phyloP scores from a whole-genome alignment of 306 rosid species.

The Sindora glabra region DNA sequence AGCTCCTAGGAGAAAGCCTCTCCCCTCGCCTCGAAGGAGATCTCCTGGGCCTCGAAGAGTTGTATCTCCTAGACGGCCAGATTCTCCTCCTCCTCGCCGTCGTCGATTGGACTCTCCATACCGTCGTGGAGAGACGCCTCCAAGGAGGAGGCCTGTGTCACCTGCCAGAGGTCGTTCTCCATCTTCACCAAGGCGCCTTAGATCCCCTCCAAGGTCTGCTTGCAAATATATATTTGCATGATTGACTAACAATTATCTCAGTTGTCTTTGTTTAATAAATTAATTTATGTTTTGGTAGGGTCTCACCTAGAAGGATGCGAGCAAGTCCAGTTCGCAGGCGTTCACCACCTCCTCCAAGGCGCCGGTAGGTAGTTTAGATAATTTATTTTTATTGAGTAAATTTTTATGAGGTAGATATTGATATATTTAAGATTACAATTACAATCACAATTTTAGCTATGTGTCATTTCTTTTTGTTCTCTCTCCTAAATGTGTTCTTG shows the following conservation, averaged over 20 bases:
- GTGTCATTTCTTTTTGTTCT: not conserved
- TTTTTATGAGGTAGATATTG: not conserved
- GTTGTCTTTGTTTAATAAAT: not conserved
- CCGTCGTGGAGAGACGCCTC: slow-evolving; percentile 83
- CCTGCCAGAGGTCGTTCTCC: slow-evolving; percentile 86
- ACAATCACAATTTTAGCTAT: not conserved
- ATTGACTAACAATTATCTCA: not conserved
- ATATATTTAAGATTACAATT: not conserved
- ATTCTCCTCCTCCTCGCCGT: slow-evolving; percentile 79
- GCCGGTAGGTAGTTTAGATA: slow-evolving; percentile 48
- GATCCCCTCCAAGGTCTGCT: slow-evolving; percentile 82
- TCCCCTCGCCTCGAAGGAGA: slow-evolving; percentile 74
- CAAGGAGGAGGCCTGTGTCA: slow-evolving; percentile 78
- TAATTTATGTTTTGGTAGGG: slow-evolving; percentile 23
- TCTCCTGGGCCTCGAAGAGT: slow-evolving; percentile 80
- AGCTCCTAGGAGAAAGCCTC: slow-evolving; percentile 82
- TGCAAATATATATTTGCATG: not conserved
- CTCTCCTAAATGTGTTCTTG: too few species aligned
- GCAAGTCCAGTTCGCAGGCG: slow-evolving; percentile 90
- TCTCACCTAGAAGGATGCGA: slow-evolving; percentile 76
- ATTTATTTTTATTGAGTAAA: not conserved
- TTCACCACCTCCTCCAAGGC: slow-evolving; percentile 75
- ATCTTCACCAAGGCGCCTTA: slow-evolving; percentile 63
- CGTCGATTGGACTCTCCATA: slow-evolving; percentile 72
- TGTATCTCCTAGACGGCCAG: slow-evolving; percentile 78